A percentile compares a stretch with the other conserved stretches of the same genome.
Evolutionary conservation across 331 rosid species (phyloP).

Genomic region (Saraca asoca): DNA sequence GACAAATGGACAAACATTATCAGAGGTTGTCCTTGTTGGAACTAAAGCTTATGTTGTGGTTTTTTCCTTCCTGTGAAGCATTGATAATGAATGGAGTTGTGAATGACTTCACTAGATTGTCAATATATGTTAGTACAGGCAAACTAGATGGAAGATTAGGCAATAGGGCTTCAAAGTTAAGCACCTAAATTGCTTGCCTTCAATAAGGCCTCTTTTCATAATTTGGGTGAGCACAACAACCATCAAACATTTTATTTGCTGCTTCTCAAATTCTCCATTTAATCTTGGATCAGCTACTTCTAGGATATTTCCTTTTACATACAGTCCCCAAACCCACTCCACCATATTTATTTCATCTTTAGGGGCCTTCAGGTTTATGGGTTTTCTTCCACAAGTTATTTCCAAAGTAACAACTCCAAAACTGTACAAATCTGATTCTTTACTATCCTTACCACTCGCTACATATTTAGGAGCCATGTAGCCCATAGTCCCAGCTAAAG

Average conservation of each 20-base stretch:
- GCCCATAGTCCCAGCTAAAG: conserved; percentile 51
- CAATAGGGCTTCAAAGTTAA: conserved; percentile 44
- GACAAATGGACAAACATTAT: neutral
- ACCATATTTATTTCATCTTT: conserved; percentile 26
- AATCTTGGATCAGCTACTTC: conserved; percentile 44
- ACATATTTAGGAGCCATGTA: conserved; percentile 51
- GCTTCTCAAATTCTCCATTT: conserved; percentile 22
- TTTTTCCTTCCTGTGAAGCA: neutral
- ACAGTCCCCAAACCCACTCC: conserved; percentile 46
- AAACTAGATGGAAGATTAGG: conserved; percentile 45
- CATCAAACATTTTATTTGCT: conserved; percentile 40
- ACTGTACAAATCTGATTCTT: conserved; percentile 47
- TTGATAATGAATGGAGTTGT: neutral
- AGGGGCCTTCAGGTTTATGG: conserved; percentile 5
- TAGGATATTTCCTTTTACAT: conserved; percentile 33
- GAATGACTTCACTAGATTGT: neutral
- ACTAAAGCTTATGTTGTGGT: neutral
- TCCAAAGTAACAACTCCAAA: conserved; percentile 51
- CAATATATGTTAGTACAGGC: conserved; percentile 28
- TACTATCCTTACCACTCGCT: conserved; percentile 35
- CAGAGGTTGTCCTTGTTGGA: neutral
- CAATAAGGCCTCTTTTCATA: conserved; percentile 39
- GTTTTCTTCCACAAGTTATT: conserved; percentile 38
- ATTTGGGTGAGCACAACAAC: conserved; percentile 47
- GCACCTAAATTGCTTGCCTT: conserved; percentile 46